Base-by-base conservation (phyloP, 768 basidiomycete species). In the Termitomyces sp. region DNA sequence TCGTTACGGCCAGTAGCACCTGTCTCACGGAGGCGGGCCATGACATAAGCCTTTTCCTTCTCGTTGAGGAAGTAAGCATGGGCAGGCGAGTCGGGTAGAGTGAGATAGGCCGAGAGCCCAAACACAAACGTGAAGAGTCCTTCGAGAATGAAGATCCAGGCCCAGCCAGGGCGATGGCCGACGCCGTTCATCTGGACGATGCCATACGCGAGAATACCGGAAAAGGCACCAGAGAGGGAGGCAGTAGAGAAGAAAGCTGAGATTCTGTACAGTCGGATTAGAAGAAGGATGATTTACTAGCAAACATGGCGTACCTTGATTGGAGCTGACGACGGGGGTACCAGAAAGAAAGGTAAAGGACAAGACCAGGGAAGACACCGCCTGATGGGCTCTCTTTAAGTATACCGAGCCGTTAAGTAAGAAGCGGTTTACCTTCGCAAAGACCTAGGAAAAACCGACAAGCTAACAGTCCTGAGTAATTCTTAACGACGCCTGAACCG, bases 141-240 rank as follows among this genome's bases (percentile, higher is more conserved):
- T 69, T 30, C 30, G 30, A 30, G 30, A 7, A 30, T 30, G 30
- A 30, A 30, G 30, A 30, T 30, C 30, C 30, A 89, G 14, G 80
- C 75, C 87, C 87, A 89, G 3, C 85, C 86, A 3, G 79, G 76
- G 43, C 77, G 77, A 2, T 76, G 70, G 0, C 78, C 76, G 14
- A 81, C 69, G 14, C 85, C 84, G 53, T 88, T 66, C 80, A 90
- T 84, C 36, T 84, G 74, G 55, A 83, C 77, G 64, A 91, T 87
- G 1, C 81, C 86, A 45, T 80, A 77, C 0, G 88, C 87, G 30
- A 91, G 78, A 5, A 90, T 75, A 34, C 89, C 88, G 1, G 85
- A 86, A 66, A 88, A 87, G 0, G 85, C 84, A 8, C 85, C 86
- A 0, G 87, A 82, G 26, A 86, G 72, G 1, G 30, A 30, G 30